Evolutionary conservation across 768 basidiomycete genomes (phyloP).

Genomic region (Flagelloscypha sp.): DNA sequence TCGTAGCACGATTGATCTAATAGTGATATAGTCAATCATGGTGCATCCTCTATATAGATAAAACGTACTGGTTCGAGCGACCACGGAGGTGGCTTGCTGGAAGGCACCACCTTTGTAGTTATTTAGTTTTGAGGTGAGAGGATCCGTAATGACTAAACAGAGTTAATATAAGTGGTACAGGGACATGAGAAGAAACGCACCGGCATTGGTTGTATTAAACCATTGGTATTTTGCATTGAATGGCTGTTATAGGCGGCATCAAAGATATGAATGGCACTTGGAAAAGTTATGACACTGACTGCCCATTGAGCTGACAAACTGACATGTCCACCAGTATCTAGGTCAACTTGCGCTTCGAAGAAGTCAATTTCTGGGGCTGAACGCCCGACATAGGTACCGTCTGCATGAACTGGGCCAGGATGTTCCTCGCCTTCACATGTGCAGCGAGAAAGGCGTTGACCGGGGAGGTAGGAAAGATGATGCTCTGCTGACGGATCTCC

Average conservation of each 20-base stretch:
- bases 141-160: slow-evolving; percentile 26
- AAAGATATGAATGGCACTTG: background rate
- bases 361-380: slow-evolving; percentile 87
- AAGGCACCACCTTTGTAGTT: slow-evolving; percentile 32
- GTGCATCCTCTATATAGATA: slow-evolving; percentile 3
- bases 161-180: too few species aligned
- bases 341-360: slow-evolving; percentile 68
- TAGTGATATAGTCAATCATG: slow-evolving; percentile 13
- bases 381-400: slow-evolving; percentile 74
- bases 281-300: background rate
- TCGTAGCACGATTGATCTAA: slow-evolving; percentile 36
- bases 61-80: slow-evolving; percentile 18
- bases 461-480: slow-evolving; percentile 64
- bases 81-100: slow-evolving; percentile 29
- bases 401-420: slow-evolving; percentile 68
- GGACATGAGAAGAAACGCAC: slow-evolving; percentile 32
- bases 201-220: slow-evolving; percentile 22
- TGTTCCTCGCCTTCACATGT: slow-evolving; percentile 78
- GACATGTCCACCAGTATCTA: too few species aligned
- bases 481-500: slow-evolving; percentile 34
- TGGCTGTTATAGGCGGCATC: background rate
- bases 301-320: slow-evolving; percentile 11
- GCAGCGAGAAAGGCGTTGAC: slow-evolving; percentile 79
- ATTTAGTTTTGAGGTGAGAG: slow-evolving; percentile 25
- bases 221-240: slow-evolving; percentile 30